Evolutionary conservation across 1,284 basidiomycete species (phyloP).

Genomic region (Ceratobasidium sp.): DNA sequence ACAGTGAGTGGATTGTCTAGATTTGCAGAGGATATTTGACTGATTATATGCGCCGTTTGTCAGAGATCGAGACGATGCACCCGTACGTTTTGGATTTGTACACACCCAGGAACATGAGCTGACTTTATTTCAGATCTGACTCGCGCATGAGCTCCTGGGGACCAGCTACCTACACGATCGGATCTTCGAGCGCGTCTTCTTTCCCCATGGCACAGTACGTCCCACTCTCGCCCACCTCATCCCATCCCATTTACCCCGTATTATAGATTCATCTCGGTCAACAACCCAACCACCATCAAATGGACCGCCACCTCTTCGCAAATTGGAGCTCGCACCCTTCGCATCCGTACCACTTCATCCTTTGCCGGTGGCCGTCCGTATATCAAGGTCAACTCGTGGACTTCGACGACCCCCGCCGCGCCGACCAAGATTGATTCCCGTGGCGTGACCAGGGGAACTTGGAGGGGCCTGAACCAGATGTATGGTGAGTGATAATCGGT

Average conservation of each 20-base stretch:
- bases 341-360: conserved; percentile 35
- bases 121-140: not conserved
- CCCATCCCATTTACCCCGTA: not conserved
- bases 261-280: conserved; percentile 48
- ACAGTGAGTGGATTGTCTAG: conserved; percentile 44
- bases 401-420: conserved; percentile 34
- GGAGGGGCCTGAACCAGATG: conserved; percentile 11
- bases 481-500: not conserved
- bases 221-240: not conserved
- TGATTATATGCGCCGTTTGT: not conserved
- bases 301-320: conserved; percentile 37
- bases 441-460: conserved; percentile 31
- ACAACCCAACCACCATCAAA: conserved; percentile 39
- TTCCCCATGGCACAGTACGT: conserved; percentile 51
- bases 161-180: conserved; percentile 49
- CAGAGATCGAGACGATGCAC: conserved; percentile 34
- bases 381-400: conserved; percentile 38
- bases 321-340: conserved; percentile 30
- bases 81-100: conserved; percentile 1
- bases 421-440: conserved; percentile 37
- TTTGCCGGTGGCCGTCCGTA: conserved; percentile 38
- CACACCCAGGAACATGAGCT: not conserved
- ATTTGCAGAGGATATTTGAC: not conserved
- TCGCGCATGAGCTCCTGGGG: conserved; percentile 33
- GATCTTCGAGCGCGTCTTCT: conserved; percentile 42